phyloP scores from a whole-genome alignment of 179 eudicot species.

The Dionaea muscipula region DNA sequence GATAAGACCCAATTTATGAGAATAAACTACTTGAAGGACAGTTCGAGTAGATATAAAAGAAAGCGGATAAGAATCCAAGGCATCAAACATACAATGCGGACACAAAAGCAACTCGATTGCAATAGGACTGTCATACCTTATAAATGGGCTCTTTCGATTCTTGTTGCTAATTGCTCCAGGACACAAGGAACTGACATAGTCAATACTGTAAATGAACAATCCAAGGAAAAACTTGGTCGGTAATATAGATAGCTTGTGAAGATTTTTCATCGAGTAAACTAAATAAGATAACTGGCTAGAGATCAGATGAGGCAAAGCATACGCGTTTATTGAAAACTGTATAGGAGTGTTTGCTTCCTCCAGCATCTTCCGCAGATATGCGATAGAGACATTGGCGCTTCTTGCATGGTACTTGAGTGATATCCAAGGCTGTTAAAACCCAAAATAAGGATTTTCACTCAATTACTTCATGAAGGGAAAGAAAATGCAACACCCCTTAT shows the following conservation, averaged over 20 bases:
- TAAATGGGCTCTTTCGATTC: constrained; percentile 30
- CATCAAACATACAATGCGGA: too few relatives aligned
- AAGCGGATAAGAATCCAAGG: too few relatives aligned
- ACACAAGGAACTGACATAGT: constrained; percentile 66
- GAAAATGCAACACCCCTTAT: background rate
- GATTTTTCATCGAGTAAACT: background rate
- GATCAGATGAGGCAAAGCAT: constrained; percentile 14
- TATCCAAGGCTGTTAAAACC: constrained; percentile 39
- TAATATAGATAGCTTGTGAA: background rate
- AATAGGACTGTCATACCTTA: constrained; percentile 27
- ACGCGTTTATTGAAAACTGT: constrained; percentile 59
- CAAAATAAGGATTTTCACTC: background rate
- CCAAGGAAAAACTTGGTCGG: constrained; percentile 5
- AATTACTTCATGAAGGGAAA: background rate
- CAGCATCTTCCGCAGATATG: constrained; percentile 41
- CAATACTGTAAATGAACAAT: constrained; percentile 28
- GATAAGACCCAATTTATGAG: too few relatives aligned
- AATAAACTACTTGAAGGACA: too few relatives aligned
- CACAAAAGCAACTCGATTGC: too few relatives aligned
- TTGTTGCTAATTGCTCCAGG: constrained; percentile 38
- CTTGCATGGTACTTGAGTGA: constrained; percentile 50
- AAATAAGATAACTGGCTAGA: background rate
- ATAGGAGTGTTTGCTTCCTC: constrained; percentile 29
- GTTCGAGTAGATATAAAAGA: too few relatives aligned
- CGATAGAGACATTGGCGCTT: constrained; percentile 28